Percentiles rank a stretch among this genome's conserved stretches.
Evolutionary conservation across 176 grass and related monocot species (phyloP).

Genomic region (Cenchrus fungigraminus): DNA sequence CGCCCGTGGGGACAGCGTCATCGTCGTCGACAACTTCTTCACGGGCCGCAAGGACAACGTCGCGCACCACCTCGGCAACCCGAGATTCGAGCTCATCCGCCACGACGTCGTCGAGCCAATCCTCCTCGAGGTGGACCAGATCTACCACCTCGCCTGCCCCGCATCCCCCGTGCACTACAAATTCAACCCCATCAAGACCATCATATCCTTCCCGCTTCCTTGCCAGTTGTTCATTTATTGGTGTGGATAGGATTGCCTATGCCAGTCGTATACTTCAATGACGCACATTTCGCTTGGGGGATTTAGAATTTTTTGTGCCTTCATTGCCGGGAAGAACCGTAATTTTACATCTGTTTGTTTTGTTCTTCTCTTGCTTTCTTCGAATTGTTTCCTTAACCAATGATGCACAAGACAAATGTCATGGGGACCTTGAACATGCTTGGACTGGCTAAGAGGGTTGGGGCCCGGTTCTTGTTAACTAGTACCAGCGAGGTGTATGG

Average conservation of each 20-base stretch:
- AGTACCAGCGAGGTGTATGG: conserved; percentile 96
- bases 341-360: conserved; percentile 25
- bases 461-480: conserved; percentile 84
- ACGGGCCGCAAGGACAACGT: conserved; percentile 92
- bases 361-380: background rate
- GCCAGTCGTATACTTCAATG: background rate
- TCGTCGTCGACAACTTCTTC: conserved; percentile 98
- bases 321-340: background rate
- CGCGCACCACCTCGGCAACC: conserved; percentile 80
- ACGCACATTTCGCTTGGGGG: background rate
- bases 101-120: conserved; percentile 96
- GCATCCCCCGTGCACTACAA: conserved; percentile 97
- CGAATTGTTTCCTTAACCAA: conserved; percentile 52
- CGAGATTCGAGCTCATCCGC: conserved; percentile 86
- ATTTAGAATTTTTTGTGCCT: conserved; percentile 5
- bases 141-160: conserved; percentile 98
- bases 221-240: conserved; percentile 11
- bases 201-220: conserved; percentile 73
- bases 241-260: conserved; percentile 1
- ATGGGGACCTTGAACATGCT: conserved; percentile 99
- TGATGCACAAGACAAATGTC: conserved; percentile 92
- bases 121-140: conserved; percentile 98
- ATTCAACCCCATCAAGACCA: conserved; percentile 96
- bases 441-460: conserved; percentile 92
- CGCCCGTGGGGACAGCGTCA: conserved; percentile 83